Base-by-base conservation (phyloP, 805 yeast species). In the Candida qinlingensis region DNA sequence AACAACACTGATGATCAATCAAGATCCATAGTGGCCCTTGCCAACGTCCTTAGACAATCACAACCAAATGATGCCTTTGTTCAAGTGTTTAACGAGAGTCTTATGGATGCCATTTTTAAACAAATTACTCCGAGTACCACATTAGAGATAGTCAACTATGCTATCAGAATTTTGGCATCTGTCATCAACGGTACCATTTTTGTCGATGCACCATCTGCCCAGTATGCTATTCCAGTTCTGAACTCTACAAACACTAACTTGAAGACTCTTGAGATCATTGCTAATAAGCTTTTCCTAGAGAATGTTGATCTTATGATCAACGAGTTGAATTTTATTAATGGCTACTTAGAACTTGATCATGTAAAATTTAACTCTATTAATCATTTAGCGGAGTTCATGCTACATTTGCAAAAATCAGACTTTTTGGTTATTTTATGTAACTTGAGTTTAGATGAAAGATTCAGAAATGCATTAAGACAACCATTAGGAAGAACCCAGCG, bases 11-110 rank as follows among this genome's bases (percentile, higher is more conserved):
- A 74, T 43, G 83, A 78, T 49, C 71, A 73, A 52, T 72, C 75
- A 42, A 79, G 76, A 60, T 70, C 79, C 3, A 74, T 81, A 8
- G 75, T 76, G 2, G 79, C 80, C 4, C 62, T 82, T 31, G 77
- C 83, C 33, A 77, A 73, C 53, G 65, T 77, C 29, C 62, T 80
- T 40, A 82, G 78, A 39, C 64, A 68, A 26, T 71, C 75, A 6
- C 76, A 79, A 5, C 60, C 61, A 25, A 63, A 67, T 19, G 64
- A 70, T 30, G 67, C 62, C 6, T 66, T 71, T 50, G 49, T 62
- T 26, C 48, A 56, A 8, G 55, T 70, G 10, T 66, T 76, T 53
- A 78, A 75, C 55, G 70, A 67, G 41, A 52, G 61, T 1, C 60
- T 78, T 43, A 70, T 76, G 53, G 55, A 62, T 39, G 65, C 71